Evolutionary conservation across 2,329 filamentous ascomycete genomes (phyloP), one percentile per base, ranked within the genome.

Genomic region (Aspergillus sp.): DNA sequence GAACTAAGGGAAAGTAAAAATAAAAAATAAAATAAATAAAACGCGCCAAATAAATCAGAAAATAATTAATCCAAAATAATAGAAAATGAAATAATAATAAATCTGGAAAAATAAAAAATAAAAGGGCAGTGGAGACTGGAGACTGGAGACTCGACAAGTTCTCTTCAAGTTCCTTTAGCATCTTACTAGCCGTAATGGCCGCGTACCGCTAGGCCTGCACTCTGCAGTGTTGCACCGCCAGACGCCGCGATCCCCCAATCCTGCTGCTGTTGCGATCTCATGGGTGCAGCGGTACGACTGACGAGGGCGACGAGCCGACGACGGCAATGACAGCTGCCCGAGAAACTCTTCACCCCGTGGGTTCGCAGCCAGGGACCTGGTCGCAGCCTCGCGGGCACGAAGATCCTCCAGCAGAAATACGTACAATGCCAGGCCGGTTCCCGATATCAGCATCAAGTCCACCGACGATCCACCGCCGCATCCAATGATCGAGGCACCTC

Each of bases 221-320:
- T 5, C 41, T 24, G 24, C 34, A 36, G 34, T 30, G 53, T 57
- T 62, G 58, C 60, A 62, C 58, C 62, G 62, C 60, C 59, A 53
- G 60, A 51, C 59, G 47, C 36, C 12, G 50, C n/a, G 50, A 51
- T 58, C 56, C 24, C 43, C 56, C 34, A 42, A 38, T 43, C 41
- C 30, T 18, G 30, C 43, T 18, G 43, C 36, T 48, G 2, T 22
- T 45, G 32, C 43, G 41, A 17, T 53, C 22, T 45, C 13, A 15
- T 45, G 13, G 20, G 5, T n/a, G 26, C 24, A 13, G n/a, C 44
- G 17, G 44, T 45, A 48, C 44, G 13, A 48, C 22, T 32, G 36
- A 39, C 36, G n/a, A 39, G 36, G n/a, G 8, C 41, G 41, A 44
- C 17, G n/a, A 36, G 11, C 2, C 42, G 42, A 44, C 17, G n/a